These are phyloP conservation scores for Seiridium unicorne DNA, from an alignment of 2,329 filamentous ascomycete species.

Conservation along the genomic window DNA sequence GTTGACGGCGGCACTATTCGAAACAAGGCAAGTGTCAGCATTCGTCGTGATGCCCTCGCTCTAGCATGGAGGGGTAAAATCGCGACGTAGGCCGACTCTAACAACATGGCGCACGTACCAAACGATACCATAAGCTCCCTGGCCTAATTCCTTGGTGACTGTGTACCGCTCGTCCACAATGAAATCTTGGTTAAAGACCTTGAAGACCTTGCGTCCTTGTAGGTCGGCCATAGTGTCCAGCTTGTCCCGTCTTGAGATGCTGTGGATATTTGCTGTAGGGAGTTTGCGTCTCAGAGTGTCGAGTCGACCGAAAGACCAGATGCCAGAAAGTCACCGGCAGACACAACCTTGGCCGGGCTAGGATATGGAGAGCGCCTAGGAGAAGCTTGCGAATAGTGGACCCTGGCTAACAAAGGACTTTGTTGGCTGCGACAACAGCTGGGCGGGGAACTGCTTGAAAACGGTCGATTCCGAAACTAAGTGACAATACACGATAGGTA, in stretches of 20 bases:
- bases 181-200: conserved; percentile 99
- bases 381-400: not conserved
- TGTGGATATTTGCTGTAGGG: not conserved
- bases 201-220: conserved; percentile 74
- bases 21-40: conserved; percentile 19
- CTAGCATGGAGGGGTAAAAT: conserved; percentile 4
- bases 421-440: conserved; percentile 4
- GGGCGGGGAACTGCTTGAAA: conserved; percentile 2
- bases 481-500: too few relatives aligned
- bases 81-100: conserved; percentile 3
- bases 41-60: conserved; percentile 12
- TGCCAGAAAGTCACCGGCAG: not conserved
- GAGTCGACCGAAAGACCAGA: not conserved
- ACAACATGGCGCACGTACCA: conserved; percentile 61
- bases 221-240: conserved; percentile 25
- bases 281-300: not conserved
- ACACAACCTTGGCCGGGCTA: not conserved
- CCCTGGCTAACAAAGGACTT: not conserved
- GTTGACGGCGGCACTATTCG: conserved; percentile 81
- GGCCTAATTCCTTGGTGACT: conserved; percentile 96
- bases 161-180: conserved; percentile 97
- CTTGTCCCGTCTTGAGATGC: not conserved
- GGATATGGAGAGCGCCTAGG: not conserved
- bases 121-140: conserved; percentile 98
- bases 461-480: not conserved